These are phyloP conservation scores for Leccinum barrowsii DNA, from an alignment of 768 basidiomycete genomes.

Conservation along the genomic window DNA sequence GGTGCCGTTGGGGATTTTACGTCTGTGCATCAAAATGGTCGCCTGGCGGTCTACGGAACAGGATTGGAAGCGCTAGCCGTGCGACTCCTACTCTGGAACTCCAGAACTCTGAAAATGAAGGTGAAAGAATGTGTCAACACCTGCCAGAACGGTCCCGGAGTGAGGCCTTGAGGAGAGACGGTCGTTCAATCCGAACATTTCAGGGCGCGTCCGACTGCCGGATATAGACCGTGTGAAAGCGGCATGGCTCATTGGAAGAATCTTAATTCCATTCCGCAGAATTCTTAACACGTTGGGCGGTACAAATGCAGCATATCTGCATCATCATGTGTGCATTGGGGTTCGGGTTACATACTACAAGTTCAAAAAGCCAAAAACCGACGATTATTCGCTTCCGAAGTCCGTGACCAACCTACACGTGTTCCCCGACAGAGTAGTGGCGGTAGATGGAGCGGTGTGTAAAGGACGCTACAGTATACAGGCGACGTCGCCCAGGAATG, in stretches of 20 bases:
- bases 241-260: slow-evolving; percentile 9
- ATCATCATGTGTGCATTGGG: slow-evolving; percentile 5
- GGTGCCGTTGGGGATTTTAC: slow-evolving; percentile 11
- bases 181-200: not conserved
- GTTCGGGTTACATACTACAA: slow-evolving; percentile 19
- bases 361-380: slow-evolving; percentile 8
- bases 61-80: not conserved
- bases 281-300: slow-evolving; percentile 17
- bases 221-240: slow-evolving; percentile 13
- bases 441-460: not conserved
- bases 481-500: not conserved
- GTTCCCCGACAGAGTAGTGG: not conserved
- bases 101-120: slow-evolving; percentile 4
- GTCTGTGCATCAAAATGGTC: slow-evolving; percentile 16
- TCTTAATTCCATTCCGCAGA: slow-evolving; percentile 22
- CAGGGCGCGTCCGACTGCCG: not conserved
- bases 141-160: not conserved
- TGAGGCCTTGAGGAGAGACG: not conserved
- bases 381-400: slow-evolving; percentile 24
- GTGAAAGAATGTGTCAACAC: slow-evolving; percentile 1
- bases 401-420: slow-evolving; percentile 13
- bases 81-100: not conserved
- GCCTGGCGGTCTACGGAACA: not conserved
- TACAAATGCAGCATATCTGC: slow-evolving; percentile 13
- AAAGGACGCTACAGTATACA: not conserved